These are phyloP conservation scores for Malus hybrid DNA, from an alignment of 331 rosid species.

Conservation along the genomic window DNA sequence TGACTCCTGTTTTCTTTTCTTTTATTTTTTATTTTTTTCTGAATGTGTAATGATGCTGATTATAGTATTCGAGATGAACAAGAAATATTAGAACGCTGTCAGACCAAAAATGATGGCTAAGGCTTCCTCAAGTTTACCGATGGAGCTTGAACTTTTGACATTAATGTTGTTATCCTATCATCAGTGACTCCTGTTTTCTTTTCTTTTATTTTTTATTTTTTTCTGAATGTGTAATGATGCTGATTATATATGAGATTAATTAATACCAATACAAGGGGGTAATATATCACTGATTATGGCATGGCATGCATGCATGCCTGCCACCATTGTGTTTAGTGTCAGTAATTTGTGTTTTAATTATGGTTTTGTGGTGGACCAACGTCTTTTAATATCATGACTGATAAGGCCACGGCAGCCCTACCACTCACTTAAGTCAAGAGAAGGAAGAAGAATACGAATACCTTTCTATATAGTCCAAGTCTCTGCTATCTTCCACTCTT, in stretches of 20 bases:
- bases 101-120: no score
- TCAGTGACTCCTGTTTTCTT: no score
- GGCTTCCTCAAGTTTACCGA: no score
- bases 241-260: neutral
- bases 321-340: neutral
- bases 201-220: no score
- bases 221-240: neutral
- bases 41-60: neutral
- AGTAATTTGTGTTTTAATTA: neutral
- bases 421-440: neutral
- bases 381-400: neutral
- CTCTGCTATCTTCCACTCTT: neutral
- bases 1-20: no score
- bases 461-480: neutral
- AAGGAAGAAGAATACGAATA: neutral
- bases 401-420: neutral
- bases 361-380: neutral
- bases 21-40: no score
- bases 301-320: slow-evolving; percentile 20
- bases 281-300: neutral
- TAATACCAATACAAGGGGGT: neutral
- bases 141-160: no score
- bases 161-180: no score
- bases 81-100: no score
- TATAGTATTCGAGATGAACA: no score